phyloP scores from a whole-genome alignment of 2,329 filamentous ascomycete species.

The Dactylellina haptotyla region DNA sequence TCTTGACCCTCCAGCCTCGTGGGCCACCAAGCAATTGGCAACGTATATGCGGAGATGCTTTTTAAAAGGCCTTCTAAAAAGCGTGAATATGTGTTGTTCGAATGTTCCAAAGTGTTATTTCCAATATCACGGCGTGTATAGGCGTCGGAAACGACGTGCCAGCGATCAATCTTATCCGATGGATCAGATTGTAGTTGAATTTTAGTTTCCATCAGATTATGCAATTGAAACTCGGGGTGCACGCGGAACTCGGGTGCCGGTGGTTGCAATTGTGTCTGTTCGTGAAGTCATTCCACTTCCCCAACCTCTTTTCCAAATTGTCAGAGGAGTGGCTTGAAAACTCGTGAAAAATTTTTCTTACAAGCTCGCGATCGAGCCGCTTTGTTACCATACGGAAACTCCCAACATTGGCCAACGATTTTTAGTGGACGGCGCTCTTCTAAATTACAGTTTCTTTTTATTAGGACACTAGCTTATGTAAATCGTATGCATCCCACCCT shows the following conservation, averaged over 20 bases:
- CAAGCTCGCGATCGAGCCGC: not conserved
- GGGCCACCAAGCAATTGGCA: not conserved
- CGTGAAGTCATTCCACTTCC: no score
- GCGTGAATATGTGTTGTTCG: slow-evolving; percentile 16
- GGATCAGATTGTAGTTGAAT: slow-evolving; percentile 46
- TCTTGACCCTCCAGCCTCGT: not conserved
- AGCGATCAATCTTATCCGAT: slow-evolving; percentile 33
- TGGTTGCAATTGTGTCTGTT: not conserved
- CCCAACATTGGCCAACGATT: slow-evolving; percentile 4
- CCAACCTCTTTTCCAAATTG: slow-evolving; percentile 26
- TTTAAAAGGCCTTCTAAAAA: not conserved
- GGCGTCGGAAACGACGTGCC: not conserved
- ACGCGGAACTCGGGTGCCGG: no score
- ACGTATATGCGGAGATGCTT: not conserved
- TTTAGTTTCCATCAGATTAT: slow-evolving; percentile 49
- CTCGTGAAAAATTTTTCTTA: slow-evolving; percentile 32
- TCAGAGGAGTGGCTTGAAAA: slow-evolving; percentile 25
- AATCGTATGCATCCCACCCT: slow-evolving; percentile 31
- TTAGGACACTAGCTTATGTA: slow-evolving; percentile 36
- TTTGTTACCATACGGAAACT: slow-evolving; percentile 17
- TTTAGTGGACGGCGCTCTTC: slow-evolving; percentile 18
- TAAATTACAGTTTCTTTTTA: slow-evolving; percentile 9
- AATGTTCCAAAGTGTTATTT: slow-evolving; percentile 49
- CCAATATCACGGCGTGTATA: not conserved
- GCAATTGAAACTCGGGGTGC: not conserved